Percentiles rank a stretch among this genome's conserved stretches.
Evolutionary conservation across 768 basidiomycete species (phyloP).

Genomic region (Boletus rubroflammeus): DNA sequence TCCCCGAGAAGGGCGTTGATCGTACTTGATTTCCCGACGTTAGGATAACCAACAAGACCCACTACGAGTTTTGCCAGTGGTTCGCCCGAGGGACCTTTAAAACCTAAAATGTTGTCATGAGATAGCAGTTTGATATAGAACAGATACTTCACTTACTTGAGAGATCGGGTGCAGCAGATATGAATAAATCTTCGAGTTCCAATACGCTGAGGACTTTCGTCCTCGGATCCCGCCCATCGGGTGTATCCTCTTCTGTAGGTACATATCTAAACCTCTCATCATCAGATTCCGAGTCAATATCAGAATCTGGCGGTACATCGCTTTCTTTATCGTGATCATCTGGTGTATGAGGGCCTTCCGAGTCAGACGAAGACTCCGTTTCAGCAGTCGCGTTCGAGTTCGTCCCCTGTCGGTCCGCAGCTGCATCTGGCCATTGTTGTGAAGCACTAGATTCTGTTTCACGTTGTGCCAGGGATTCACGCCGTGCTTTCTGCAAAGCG

Average conservation of each 20-base stretch:
- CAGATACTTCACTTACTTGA: constrained; percentile 44
- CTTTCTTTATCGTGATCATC: constrained; percentile 31
- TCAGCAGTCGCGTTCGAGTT: constrained; percentile 3
- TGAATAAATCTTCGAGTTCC: constrained; percentile 84
- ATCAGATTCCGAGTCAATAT: constrained; percentile 30
- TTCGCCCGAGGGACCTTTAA: constrained; percentile 54
- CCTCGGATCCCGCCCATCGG: constrained; percentile 56
- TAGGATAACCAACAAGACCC: constrained; percentile 96
- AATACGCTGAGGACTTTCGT: constrained; percentile 78
- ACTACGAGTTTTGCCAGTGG: constrained; percentile 66
- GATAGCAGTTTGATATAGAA: neutral
- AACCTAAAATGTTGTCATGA: constrained; percentile 44
- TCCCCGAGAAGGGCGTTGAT: constrained; percentile 95
- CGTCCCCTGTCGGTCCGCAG: neutral
- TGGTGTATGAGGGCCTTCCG: constrained; percentile 25
- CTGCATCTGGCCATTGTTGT: constrained; percentile 1
- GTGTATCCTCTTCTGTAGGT: constrained; percentile 51
- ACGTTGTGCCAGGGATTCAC: constrained; percentile 38
- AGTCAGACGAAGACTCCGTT: constrained; percentile 32
- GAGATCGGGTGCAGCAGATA: constrained; percentile 65
- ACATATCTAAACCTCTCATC: constrained; percentile 45
- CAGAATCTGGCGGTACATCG: constrained; percentile 23
- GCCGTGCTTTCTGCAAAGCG: constrained; percentile 73
- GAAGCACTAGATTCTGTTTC: constrained; percentile 21
- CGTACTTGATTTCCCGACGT: constrained; percentile 97